Base-by-base conservation (phyloP, 306 rosid genomes). In the Morella rubra region DNA sequence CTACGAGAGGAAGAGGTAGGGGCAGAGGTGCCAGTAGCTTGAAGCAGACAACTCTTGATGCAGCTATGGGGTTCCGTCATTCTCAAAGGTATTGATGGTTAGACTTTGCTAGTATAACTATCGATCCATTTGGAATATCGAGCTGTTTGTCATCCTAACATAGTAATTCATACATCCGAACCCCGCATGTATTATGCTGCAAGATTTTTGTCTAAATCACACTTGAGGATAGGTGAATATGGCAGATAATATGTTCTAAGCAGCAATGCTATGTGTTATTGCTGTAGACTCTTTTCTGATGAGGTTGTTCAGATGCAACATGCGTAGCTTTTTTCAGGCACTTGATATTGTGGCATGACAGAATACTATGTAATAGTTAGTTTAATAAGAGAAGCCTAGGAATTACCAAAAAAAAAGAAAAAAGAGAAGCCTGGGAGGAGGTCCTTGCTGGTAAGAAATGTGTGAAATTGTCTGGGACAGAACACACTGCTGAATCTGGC, bases 21-120 rank as follows among this genome's bases (percentile, higher is more conserved):
- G 86, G 90, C 18, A 76, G 84, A 71, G 73, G 76, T 40, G 69
- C 93, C 73, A 79, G 83, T 82, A 81, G 79, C 77, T 70, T 88
- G 86, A 95, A 95, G 91, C 97, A 95, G 91, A 86, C 90, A 37
- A 95, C 99, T 67, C 97, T 95, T 42, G 97, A 95, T 76, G 91
- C 89, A 83, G 64, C 99, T 69, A 79, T 91, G 69, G 96, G 95
- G 58, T 85, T 95, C 83, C 97, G 91, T 78, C 50, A 20, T 69
- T 90, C 97, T 67, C 92, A 92, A 78, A 90, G 99, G 97, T 95
- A 70, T 56, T 69, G 72, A 83, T 81, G 60, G 24, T 27, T 74
- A 59, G 58, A 18, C 10, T 65, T 65, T 65, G 49, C 41, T n/a
- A 44, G 18, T 65, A 18, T 65, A 18, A 42, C 2, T 42, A 53